Conservation (phyloP, 371 early-diverging fungal species). For the Spraguea lophii region DNA sequence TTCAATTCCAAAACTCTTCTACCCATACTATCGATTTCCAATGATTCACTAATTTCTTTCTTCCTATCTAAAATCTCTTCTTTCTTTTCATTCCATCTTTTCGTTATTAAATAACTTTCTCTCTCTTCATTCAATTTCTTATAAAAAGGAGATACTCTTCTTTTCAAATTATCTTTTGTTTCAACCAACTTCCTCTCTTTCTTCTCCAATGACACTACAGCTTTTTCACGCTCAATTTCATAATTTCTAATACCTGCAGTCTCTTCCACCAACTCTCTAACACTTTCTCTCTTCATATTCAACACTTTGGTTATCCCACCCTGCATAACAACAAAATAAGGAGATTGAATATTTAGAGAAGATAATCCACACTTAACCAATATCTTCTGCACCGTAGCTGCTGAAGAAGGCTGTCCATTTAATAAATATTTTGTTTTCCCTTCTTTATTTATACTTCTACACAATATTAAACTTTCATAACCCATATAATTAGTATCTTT, state of each 20-base stretch:
- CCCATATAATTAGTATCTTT: slow-evolving; percentile 63
- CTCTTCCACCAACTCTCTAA: slow-evolving; percentile 85
- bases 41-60: slow-evolving; percentile 42
- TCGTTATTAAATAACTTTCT: slow-evolving; percentile 63
- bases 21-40: slow-evolving; percentile 15
- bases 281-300: slow-evolving; percentile 87
- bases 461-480: slow-evolving; percentile 67
- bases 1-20: slow-evolving; percentile 23
- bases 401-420: slow-evolving; percentile 15
- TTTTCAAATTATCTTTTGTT: slow-evolving; percentile 60
- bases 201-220: slow-evolving; percentile 66
- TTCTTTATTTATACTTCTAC: slow-evolving; percentile 47
- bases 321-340: slow-evolving; percentile 56
- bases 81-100: slow-evolving; percentile 50
- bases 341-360: slow-evolving; percentile 9
- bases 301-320: slow-evolving; percentile 89
- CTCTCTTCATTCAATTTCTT: slow-evolving; percentile 68
- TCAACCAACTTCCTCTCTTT: slow-evolving; percentile 81
- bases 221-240: slow-evolving; percentile 81
- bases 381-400: slow-evolving; percentile 12
- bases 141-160: slow-evolving; percentile 73
- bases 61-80: slow-evolving; percentile 47
- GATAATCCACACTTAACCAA: slow-evolving; percentile 11
- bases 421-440: slow-evolving; percentile 23
- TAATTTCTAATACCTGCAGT: slow-evolving; percentile 92